These are phyloP conservation scores for Pseudogymnoascus sp. DNA, from an alignment of 2,329 filamentous ascomycete species.

Conservation along the genomic window DNA sequence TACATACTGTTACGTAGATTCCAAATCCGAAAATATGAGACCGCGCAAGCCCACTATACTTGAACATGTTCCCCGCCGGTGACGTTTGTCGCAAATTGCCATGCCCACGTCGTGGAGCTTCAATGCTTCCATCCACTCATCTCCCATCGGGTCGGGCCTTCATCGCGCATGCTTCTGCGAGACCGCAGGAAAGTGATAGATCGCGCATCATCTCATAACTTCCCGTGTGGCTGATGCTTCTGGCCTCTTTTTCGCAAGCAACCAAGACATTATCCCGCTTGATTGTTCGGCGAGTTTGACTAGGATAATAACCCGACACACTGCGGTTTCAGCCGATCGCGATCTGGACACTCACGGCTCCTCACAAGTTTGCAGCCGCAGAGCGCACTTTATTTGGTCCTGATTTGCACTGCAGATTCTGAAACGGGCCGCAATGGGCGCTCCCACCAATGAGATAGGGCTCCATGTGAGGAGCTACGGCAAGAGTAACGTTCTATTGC, in stretches of 20 bases:
- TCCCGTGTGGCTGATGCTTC: neutral
- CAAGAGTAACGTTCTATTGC: neutral
- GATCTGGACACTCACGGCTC: neutral
- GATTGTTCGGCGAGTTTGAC: neutral
- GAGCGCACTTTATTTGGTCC: neutral
- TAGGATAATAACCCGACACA: neutral
- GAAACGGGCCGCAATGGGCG: neutral
- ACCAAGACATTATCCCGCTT: neutral
- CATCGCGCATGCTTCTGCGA: neutral
- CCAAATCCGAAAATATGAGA: neutral
- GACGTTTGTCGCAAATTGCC: neutral
- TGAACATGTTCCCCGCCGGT: neutral
- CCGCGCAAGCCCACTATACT: neutral
- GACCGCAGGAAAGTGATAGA: neutral
- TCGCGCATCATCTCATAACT: neutral
- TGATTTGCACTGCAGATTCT: neutral
- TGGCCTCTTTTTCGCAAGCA: neutral
- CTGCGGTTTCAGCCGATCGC: neutral
- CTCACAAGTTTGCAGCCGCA: neutral
- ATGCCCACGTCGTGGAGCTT: neutral
- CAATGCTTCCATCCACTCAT: neutral
- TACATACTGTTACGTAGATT: neutral
- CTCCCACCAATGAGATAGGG: neutral
- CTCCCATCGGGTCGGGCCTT: neutral
- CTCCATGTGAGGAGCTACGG: neutral